These are phyloP conservation scores for Xylaria telfairii DNA, from an alignment of 495 filamentous ascomycete genomes.

Conservation along the genomic window DNA sequence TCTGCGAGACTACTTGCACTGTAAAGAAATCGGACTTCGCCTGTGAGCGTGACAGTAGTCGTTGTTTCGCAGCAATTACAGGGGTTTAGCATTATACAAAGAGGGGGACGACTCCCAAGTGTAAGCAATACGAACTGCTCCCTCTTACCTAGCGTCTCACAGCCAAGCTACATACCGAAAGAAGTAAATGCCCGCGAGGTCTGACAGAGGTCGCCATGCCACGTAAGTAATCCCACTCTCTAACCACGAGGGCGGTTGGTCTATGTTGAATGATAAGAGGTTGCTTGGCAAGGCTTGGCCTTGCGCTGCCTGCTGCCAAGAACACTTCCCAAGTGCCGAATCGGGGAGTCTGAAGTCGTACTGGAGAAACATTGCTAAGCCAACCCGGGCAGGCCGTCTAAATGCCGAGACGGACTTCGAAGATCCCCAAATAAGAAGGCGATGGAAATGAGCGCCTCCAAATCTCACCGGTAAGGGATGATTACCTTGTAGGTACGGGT, in stretches of 20 bases:
- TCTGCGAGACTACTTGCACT: neutral
- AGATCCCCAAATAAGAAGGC: conserved; percentile 22
- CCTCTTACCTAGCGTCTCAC: neutral
- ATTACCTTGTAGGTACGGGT: neutral
- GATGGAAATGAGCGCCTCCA: neutral
- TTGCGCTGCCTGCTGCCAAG: neutral
- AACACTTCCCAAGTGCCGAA: conserved; percentile 5
- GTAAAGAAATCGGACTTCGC: neutral
- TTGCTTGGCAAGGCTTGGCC: conserved; percentile 15
- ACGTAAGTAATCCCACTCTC: neutral
- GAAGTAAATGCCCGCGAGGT: neutral
- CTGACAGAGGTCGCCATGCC: neutral
- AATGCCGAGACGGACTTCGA: conserved; percentile 12
- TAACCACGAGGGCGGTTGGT: neutral
- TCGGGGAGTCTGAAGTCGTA: conserved; percentile 19
- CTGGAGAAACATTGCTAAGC: conserved; percentile 10
- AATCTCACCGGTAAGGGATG: neutral
- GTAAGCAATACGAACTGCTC: neutral
- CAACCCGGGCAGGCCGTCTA: conserved; percentile 15
- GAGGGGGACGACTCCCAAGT: neutral
- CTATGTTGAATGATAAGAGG: conserved; percentile 4
- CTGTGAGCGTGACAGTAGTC: neutral
- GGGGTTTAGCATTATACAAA: neutral
- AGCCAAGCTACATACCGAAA: neutral
- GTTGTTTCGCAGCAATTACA: neutral